A percentile compares a stretch with the other conserved stretches of the same genome.
Evolutionary conservation across 768 basidiomycete species (phyloP).

Genomic region (Artomyces pyxidatus): DNA sequence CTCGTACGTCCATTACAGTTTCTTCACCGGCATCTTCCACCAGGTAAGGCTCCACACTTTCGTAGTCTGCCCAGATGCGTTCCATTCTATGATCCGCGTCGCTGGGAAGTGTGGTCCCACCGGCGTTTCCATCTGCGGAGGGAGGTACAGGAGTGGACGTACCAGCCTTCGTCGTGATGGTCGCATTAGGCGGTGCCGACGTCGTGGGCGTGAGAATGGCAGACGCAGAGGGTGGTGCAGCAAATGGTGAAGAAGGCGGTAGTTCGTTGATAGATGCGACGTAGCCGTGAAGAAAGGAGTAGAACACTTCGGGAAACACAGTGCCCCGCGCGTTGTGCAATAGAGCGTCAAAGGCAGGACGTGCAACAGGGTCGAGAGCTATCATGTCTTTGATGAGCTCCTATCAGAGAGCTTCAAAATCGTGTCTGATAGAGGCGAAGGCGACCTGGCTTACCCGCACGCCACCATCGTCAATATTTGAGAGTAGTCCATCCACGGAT

Average conservation of each 20-base stretch:
- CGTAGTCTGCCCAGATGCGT: slow-evolving; percentile 81
- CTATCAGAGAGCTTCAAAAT: slow-evolving; percentile 33
- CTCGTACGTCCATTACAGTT: slow-evolving; percentile 43
- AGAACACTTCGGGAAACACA: slow-evolving; percentile 90
- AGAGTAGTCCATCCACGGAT: slow-evolving; percentile 62
- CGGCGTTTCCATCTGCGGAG: slow-evolving; percentile 8
- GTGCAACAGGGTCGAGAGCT: slow-evolving; percentile 59
- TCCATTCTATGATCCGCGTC: slow-evolving; percentile 85
- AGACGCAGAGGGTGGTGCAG: background rate
- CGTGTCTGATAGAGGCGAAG: slow-evolving; percentile 3
- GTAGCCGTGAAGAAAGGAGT: slow-evolving; percentile 91
- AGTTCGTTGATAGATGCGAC: slow-evolving; percentile 72
- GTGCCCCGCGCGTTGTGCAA: slow-evolving; percentile 67
- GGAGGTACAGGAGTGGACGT: slow-evolving; percentile 8
- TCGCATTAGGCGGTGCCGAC: slow-evolving; percentile 11
- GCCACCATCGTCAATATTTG: slow-evolving; percentile 69
- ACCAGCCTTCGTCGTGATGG: slow-evolving; percentile 4
- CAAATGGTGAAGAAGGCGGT: slow-evolving; percentile 37
- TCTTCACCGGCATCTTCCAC: slow-evolving; percentile 37
- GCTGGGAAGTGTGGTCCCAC: slow-evolving; percentile 43
- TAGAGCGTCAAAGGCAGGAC: slow-evolving; percentile 78
- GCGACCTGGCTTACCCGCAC: slow-evolving; percentile 57
- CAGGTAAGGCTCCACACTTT: slow-evolving; percentile 69
- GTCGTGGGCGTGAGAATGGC: slow-evolving; percentile 1
- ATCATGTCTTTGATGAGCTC: slow-evolving; percentile 88